Percentiles rank a stretch among this genome's conserved stretches.
Evolutionary conservation across 352 stramenopile species (phyloP).

Genomic region (Halophytophthora polymorphica): DNA sequence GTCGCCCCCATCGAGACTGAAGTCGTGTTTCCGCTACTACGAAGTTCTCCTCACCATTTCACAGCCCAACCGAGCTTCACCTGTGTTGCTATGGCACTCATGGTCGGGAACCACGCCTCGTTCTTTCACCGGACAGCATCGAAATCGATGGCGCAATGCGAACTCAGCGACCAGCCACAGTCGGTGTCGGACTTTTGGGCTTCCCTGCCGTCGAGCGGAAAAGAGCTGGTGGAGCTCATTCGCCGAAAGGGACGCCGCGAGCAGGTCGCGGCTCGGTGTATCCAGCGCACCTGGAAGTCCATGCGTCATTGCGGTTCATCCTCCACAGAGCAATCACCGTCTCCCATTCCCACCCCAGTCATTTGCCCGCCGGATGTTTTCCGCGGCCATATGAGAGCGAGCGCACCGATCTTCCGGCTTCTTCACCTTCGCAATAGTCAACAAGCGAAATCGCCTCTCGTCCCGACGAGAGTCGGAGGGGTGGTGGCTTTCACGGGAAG

Average conservation of each 20-base stretch:
- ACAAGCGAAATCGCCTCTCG: not conserved
- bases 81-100: conserved; percentile 39
- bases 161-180: not conserved
- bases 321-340: conserved; percentile 1
- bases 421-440: conserved; percentile 5
- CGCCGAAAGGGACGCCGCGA: conserved; percentile 9
- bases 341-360: not conserved
- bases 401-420: conserved; percentile 5
- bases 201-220: conserved; percentile 4
- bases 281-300: conserved; percentile 28
- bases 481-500: too few species aligned
- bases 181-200: not conserved
- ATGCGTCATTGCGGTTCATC: conserved; percentile 4
- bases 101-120: conserved; percentile 18
- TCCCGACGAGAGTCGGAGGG: not conserved
- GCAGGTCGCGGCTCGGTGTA: conserved; percentile 17
- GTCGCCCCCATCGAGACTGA: not conserved
- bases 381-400: not conserved
- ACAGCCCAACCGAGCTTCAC: conserved; percentile 28
- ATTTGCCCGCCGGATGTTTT: not conserved
- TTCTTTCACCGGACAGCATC: conserved; percentile 13
- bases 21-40: not conserved
- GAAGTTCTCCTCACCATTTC: not conserved
- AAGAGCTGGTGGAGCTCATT: conserved; percentile 6
- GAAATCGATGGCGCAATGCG: not conserved